Conservation (phyloP, 768 basidiomycete species). For the Lactarius hatsudake region DNA sequence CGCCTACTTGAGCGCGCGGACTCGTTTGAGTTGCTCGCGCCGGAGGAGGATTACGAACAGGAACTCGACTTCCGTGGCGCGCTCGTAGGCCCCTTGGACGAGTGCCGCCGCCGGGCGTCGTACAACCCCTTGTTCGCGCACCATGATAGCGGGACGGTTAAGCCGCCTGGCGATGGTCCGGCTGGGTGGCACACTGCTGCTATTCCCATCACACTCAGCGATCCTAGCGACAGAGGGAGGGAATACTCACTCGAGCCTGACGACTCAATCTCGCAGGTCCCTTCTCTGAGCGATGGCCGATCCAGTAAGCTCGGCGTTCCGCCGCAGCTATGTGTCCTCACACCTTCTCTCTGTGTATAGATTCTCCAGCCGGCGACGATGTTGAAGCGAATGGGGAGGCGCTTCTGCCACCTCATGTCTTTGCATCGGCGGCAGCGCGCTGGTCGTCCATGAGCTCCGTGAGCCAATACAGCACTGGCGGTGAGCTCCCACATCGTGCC, state of each 20-base stretch:
- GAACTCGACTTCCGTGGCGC: slow-evolving; percentile 3
- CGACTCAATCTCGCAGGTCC: slow-evolving; percentile 2
- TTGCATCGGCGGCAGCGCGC: neutral
- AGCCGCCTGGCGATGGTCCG: neutral
- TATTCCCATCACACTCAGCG: neutral
- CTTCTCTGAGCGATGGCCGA: neutral
- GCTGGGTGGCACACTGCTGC: neutral
- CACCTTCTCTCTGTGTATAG: neutral
- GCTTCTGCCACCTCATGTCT: neutral
- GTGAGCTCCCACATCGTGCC: neutral
- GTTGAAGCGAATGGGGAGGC: neutral
- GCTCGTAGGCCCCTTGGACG: neutral
- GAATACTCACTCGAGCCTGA: slow-evolving; percentile 6
- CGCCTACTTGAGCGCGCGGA: slow-evolving; percentile 10
- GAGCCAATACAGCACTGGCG: neutral
- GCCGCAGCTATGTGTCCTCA: neutral
- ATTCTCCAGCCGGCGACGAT: neutral
- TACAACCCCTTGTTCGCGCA: neutral
- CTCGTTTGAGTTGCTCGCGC: slow-evolving; percentile 16
- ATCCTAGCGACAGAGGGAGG: neutral
- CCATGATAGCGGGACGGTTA: neutral
- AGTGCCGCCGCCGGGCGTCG: neutral
- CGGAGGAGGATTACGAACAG: slow-evolving; percentile 15
- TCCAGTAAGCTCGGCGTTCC: slow-evolving; percentile 3
- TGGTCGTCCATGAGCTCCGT: neutral